Evolutionary conservation across 345 rosid genomes (phyloP).

Genomic region (Bruguiera parviflora): DNA sequence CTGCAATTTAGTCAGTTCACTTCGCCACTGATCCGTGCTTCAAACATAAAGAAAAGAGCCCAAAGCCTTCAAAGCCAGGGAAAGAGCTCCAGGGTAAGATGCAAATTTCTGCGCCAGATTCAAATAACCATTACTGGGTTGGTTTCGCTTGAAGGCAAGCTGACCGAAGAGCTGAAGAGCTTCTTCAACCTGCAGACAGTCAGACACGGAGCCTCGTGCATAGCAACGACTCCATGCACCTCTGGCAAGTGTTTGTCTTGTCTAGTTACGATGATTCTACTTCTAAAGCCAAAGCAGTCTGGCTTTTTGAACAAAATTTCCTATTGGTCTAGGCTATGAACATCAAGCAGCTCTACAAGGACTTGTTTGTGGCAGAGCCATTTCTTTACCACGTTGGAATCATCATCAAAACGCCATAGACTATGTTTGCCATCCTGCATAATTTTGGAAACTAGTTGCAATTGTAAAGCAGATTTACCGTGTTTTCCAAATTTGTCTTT

Average conservation of each 20-base stretch:
- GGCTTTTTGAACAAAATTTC: not conserved
- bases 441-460: not conserved
- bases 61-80: conserved; percentile 16
- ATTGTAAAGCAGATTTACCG: not conserved
- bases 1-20: conserved; percentile 8
- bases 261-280: conserved; percentile 18
- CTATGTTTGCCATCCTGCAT: not conserved
- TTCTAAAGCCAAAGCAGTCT: conserved; percentile 14
- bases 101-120: conserved; percentile 5
- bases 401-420: not conserved
- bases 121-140: not conserved
- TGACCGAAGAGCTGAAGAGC: conserved; percentile 13
- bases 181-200: conserved; percentile 5
- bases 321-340: conserved; percentile 1
- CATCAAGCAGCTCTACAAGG: conserved; percentile 15
- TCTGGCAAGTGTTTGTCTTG: conserved; percentile 17
- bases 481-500: conserved; percentile 2
- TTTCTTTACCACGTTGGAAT: not conserved
- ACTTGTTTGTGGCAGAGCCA: not conserved
- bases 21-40: conserved; percentile 11
- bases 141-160: conserved; percentile 14
- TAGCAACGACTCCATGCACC: not conserved
- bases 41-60: conserved; percentile 14
- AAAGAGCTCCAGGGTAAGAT: conserved; percentile 8
- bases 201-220: conserved; percentile 4